These are phyloP conservation scores for Globisporangium cederbergense DNA, from an alignment of 352 stramenopile genomes.

Conservation along the genomic window DNA sequence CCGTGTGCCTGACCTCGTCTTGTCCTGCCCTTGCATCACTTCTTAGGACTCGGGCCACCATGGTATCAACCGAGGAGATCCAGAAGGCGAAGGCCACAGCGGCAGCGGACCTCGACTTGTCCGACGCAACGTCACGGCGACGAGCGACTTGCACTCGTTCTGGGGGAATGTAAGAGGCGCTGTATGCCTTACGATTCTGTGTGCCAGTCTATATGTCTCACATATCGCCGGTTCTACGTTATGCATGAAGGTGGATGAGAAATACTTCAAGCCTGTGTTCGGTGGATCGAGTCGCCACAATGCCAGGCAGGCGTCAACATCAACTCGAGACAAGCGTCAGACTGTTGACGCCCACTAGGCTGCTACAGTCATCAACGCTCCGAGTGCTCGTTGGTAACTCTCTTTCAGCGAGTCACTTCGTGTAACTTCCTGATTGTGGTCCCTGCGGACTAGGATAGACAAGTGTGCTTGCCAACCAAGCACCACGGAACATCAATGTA, in stretches of 20 bases:
- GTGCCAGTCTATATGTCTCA: neutral
- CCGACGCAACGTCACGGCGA: slow-evolving; percentile 18
- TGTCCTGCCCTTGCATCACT: neutral
- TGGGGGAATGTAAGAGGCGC: slow-evolving; percentile 49
- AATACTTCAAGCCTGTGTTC: slow-evolving; percentile 68
- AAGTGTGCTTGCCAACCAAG: neutral
- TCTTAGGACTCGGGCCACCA: slow-evolving; percentile 32
- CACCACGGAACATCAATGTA: neutral
- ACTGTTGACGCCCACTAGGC: slow-evolving; percentile 3
- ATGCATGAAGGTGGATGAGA: slow-evolving; percentile 45
- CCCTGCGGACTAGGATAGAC: neutral
- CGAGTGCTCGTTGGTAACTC: too few relatives aligned
- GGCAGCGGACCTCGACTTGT: slow-evolving; percentile 17
- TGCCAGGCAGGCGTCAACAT: neutral
- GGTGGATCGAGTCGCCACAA: slow-evolving; percentile 39
- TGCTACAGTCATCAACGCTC: neutral
- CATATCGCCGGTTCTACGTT: neutral
- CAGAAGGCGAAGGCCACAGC: slow-evolving; percentile 23
- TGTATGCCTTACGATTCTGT: too few relatives aligned
- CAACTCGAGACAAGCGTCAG: slow-evolving; percentile 3
- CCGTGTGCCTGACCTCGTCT: slow-evolving; percentile 4
- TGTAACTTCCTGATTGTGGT: neutral
- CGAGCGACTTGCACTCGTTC: slow-evolving; percentile 50
- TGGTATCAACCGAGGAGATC: slow-evolving; percentile 18
- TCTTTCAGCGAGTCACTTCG: too few relatives aligned